Evolutionary conservation across 2,329 filamentous ascomycete genomes (phyloP).

Genomic region (Pezicula rhizophila): DNA sequence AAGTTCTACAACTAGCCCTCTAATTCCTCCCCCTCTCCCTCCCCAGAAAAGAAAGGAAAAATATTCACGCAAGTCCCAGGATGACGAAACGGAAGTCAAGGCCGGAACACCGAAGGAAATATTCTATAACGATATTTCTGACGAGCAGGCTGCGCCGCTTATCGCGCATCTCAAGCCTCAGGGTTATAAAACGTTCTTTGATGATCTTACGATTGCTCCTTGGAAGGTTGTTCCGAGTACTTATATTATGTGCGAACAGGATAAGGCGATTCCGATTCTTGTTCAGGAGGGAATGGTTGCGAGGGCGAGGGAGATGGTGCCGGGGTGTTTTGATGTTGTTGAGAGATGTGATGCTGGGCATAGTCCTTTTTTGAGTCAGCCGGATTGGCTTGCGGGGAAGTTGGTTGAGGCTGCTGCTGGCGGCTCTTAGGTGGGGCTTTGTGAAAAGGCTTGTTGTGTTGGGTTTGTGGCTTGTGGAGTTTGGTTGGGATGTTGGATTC

Average conservation of each 20-base stretch:
- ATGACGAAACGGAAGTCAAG: slow-evolving; percentile 8
- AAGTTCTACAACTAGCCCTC: background rate
- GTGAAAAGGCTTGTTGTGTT: too few species aligned
- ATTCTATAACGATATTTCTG: slow-evolving; percentile 31
- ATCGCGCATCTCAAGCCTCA: slow-evolving; percentile 22
- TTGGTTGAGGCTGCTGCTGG: slow-evolving; percentile 10
- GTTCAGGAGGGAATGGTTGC: slow-evolving; percentile 32
- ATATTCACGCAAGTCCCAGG: background rate
- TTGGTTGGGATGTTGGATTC: too few species aligned
- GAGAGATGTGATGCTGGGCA: slow-evolving; percentile 14
- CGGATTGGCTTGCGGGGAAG: slow-evolving; percentile 12
- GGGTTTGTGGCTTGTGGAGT: background rate
- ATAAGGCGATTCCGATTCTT: slow-evolving; percentile 29
- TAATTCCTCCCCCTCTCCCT: too few species aligned
- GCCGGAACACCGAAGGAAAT: slow-evolving; percentile 14
- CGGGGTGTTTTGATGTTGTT: slow-evolving; percentile 14
- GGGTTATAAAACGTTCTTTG: slow-evolving; percentile 21
- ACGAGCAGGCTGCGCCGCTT: slow-evolving; percentile 14
- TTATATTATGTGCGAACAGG: slow-evolving; percentile 34
- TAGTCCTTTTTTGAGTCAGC: slow-evolving; percentile 19
- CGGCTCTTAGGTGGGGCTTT: too few species aligned
- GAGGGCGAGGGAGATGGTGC: slow-evolving; percentile 5
- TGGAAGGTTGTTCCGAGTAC: slow-evolving; percentile 34
- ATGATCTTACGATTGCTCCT: slow-evolving; percentile 26
- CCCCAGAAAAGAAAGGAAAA: background rate